Conservation (phyloP, 495 filamentous ascomycete species). For the Daldinia bambusicola region DNA sequence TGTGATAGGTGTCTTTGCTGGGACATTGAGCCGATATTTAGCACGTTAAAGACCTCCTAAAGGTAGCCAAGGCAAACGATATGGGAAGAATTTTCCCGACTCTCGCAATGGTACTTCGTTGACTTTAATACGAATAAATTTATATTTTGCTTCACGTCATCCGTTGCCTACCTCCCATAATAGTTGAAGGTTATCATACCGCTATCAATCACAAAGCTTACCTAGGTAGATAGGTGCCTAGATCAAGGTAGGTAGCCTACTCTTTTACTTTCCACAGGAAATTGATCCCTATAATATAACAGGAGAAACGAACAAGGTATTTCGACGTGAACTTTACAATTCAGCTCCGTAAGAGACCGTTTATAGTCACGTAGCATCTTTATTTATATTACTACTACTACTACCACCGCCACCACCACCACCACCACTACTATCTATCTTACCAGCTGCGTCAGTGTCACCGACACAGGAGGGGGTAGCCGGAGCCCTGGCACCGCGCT, state of each 20-base stretch:
- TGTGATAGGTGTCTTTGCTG: background rate
- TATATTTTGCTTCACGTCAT: background rate
- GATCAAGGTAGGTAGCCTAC: too few species aligned
- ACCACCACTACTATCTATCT: background rate
- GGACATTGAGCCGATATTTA: background rate
- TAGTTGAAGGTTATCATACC: background rate
- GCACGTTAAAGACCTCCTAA: too few species aligned
- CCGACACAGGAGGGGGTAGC: background rate
- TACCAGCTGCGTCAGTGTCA: background rate
- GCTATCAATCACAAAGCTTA: background rate
- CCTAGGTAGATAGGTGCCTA: background rate
- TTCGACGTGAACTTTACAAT: background rate
- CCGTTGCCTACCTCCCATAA: background rate
- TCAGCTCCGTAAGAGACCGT: background rate
- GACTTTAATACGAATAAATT: background rate
- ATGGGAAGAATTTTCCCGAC: background rate
- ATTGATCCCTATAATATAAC: background rate
- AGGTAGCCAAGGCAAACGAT: background rate
- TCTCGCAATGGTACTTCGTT: background rate
- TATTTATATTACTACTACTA: slow-evolving; percentile 12
- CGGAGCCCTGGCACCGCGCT: slow-evolving; percentile 47
- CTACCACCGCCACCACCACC: background rate
- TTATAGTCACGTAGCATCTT: slow-evolving; percentile 17
- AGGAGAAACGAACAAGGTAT: background rate
- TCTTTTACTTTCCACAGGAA: background rate